Base-by-base conservation (phyloP, 768 basidiomycete species). In the Saitozyma sp. region DNA sequence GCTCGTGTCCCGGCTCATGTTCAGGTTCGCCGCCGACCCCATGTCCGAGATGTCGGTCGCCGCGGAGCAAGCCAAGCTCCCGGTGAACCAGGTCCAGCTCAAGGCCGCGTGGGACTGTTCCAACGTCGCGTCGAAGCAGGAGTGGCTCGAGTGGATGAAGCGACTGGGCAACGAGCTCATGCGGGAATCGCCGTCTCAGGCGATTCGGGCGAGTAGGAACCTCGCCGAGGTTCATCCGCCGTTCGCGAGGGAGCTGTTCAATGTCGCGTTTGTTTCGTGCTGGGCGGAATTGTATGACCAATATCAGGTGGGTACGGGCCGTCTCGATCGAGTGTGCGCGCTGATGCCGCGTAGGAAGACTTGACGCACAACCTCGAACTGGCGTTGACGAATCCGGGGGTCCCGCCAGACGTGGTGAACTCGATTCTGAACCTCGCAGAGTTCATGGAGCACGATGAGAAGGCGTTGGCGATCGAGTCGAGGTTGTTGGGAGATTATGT, bases 391-490 rank as follows among this genome's bases (percentile, higher is more conserved):
- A 89, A 91, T 4, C 82, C 84, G 14, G 84, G 82, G 9, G 87
- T 91, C 5, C 91, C 93, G 2, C 84, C 91, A 1, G 95, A 98
- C 52, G 84, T 98, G 38, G 89, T 95, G 17, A 91, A 96, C 76
- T 86, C 91, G 29, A 82, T 98, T 14, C 84, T 99, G 59, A 93
- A 93, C 78, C 84, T 98, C 29, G 93, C 93, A 5, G 96, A 99
- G 77, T 98, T 98, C 78, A 95, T 98, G 91, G 96, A 98, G 78
- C 95, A 97, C 69, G 94, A 98, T 79, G 96, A 98, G 74, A 95
- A 95, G 74, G 85, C 90, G 0, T 83, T 98, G 1, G 92, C 92
- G 1, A 96, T 98, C 63, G 92, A 96, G 70, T 88, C 93, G 69
- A 86, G 91, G 56, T 91, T 90, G 11, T 85, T 98, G 13, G 96